Base-by-base conservation (phyloP, 495 filamentous ascomycete genomes). In the Oleoguttula mirabilis region DNA sequence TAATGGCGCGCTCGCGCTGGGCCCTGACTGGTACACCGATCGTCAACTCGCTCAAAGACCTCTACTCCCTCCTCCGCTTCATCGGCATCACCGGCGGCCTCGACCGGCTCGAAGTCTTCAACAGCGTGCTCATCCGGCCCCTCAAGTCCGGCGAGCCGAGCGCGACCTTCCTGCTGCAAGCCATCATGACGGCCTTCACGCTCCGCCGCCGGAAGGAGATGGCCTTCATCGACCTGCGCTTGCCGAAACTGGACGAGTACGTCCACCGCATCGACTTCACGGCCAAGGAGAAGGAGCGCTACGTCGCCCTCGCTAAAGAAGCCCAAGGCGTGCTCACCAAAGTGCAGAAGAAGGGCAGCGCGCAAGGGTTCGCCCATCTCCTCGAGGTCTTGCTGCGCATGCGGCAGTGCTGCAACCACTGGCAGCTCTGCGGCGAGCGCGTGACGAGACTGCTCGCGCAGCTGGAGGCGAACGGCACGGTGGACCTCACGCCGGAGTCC, bases 391-490 rank as follows among this genome's bases (percentile, higher is more conserved):
- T 95, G 23, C 71, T 95, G 0, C 80, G 88, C 10, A 70, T 95
- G 42, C 76, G 88, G 12, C 88, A 95, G 60, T 73, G 79, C 48
- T 87, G 88, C 61, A 85, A 88, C 47, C 88, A 94, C 59, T 88
- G 84, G 82, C 76, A 76, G 10, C 67, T 95, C 2, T 83, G 80
- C 57, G 61, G 64, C 33, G 80, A 82, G 19, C 77, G 84, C 3
- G 64, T 92, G 12, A 71, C 73, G n/a, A 73, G 78, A 14, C 69
- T 94, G 4, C 62, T 86, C 45, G 64, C 67, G 7, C 62, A 80
- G 6, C 63, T 92, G 21, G 84, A 82, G 20, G 65, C 72, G 16
- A 59, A 78, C 28, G 72, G 76, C 36, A 64, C 79, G 2, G 79
- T 92, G 0, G 70, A 72, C 3, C 66, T 93, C 19, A 95, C 71